These are phyloP conservation scores for Ustilago crameri DNA, from an alignment of 1,284 basidiomycete species.

Conservation along the genomic window DNA sequence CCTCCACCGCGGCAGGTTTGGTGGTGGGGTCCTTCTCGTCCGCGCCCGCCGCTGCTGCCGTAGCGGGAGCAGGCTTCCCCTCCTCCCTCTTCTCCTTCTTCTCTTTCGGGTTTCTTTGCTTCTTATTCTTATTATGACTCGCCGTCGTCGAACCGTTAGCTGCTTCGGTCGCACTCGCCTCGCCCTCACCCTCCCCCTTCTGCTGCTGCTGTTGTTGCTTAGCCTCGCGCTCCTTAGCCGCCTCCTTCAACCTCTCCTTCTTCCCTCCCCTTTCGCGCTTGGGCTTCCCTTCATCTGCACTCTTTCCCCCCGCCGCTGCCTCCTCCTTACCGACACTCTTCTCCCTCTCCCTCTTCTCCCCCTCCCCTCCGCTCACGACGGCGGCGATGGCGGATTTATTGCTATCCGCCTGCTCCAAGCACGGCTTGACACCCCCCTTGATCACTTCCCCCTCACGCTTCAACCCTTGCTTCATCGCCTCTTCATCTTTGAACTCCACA, in stretches of 20 bases:
- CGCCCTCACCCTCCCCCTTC: slow-evolving; percentile 7
- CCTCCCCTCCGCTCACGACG: slow-evolving; percentile 1
- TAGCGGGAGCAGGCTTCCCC: too few relatives aligned
- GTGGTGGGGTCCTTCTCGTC: too few relatives aligned
- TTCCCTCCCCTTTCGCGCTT: background rate
- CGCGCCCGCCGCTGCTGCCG: too few relatives aligned
- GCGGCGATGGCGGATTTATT: slow-evolving; percentile 10
- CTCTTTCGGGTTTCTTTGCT: slow-evolving; percentile 10
- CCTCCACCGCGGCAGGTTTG: slow-evolving; percentile 1
- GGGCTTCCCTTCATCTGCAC: slow-evolving; percentile 15
- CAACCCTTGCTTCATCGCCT: slow-evolving; percentile 39
- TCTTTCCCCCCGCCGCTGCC: slow-evolving; percentile 25
- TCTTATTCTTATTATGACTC: slow-evolving; percentile 14
- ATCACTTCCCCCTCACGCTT: slow-evolving; percentile 41
- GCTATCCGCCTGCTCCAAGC: slow-evolving; percentile 45
- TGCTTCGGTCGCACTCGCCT: background rate
- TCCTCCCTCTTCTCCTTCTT: background rate
- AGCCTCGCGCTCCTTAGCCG: too few relatives aligned
- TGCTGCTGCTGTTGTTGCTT: too few relatives aligned
- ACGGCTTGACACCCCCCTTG: slow-evolving; percentile 30
- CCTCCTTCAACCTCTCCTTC: slow-evolving; percentile 8
- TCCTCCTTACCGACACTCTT: slow-evolving; percentile 7
- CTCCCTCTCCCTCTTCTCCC: slow-evolving; percentile 7
- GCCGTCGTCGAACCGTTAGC: background rate
- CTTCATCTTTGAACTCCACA: slow-evolving; percentile 50